phyloP scores from a whole-genome alignment of 2,329 filamentous ascomycete species.

The Seiridium unicorne region DNA sequence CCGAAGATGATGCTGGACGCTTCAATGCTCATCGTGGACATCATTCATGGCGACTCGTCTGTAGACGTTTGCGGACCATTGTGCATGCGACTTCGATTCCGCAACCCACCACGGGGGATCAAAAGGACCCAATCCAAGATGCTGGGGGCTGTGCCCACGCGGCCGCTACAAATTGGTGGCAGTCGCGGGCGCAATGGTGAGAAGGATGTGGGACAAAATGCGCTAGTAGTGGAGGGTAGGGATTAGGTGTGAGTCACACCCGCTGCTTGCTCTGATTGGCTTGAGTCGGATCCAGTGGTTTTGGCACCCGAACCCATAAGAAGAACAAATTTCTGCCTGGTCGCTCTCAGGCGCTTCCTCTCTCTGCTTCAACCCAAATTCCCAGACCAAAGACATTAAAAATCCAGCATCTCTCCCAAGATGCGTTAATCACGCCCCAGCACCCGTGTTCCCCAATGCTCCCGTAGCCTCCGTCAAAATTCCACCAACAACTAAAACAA shows the following conservation, averaged over 20 bases:
- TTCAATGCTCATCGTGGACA: too few relatives aligned
- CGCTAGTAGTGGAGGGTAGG: not conserved
- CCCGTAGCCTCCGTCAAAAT: conserved; percentile 49
- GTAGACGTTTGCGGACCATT: too few relatives aligned
- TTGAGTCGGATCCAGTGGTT: conserved; percentile 2
- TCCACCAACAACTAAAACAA: conserved; percentile 43
- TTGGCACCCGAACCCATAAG: conserved; percentile 3
- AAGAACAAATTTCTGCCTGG: conserved; percentile 7
- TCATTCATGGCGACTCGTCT: too few relatives aligned
- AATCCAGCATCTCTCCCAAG: conserved; percentile 41
- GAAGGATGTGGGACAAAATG: not conserved
- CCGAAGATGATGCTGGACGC: too few relatives aligned
- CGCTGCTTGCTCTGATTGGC: conserved; percentile 7
- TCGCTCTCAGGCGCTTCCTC: conserved; percentile 17
- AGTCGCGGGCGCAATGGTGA: not conserved
- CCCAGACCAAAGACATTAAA: conserved; percentile 26
- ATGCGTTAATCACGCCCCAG: conserved; percentile 57
- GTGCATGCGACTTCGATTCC: too few relatives aligned
- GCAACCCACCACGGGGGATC: not conserved
- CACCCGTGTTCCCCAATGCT: conserved; percentile 29
- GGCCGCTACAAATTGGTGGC: not conserved
- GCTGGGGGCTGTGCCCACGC: not conserved
- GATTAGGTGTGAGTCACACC: conserved; percentile 7
- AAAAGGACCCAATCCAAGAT: not conserved
- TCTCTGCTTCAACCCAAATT: conserved; percentile 22